These are phyloP conservation scores for Phytophthora europaea DNA, from an alignment of 352 stramenopile genomes.

Conservation along the genomic window DNA sequence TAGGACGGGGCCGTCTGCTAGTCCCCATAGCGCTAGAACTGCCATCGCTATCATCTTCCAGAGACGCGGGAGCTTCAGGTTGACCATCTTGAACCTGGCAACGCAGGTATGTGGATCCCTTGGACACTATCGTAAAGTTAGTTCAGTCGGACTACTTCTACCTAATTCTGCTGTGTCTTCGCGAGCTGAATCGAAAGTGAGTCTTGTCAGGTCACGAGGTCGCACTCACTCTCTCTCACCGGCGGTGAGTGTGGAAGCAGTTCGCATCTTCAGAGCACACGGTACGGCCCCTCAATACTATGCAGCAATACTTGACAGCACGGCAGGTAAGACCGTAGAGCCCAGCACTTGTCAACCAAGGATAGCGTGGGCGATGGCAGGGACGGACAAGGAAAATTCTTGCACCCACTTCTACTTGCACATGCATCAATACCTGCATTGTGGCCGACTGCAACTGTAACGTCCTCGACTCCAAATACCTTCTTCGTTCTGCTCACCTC, in stretches of 20 bases:
- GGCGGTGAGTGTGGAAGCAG: not conserved
- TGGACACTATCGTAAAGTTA: not conserved
- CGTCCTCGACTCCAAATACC: conserved; percentile 1
- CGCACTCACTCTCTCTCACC: not conserved
- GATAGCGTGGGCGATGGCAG: not conserved
- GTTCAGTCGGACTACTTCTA: not conserved
- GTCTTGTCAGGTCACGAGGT: not conserved
- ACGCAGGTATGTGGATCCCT: not conserved
- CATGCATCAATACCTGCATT: not conserved
- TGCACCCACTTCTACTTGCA: conserved; percentile 1
- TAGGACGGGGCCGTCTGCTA: conserved; percentile 10
- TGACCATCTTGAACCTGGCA: conserved; percentile 8
- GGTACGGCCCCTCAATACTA: not conserved
- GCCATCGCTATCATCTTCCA: conserved; percentile 9
- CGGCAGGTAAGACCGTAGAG: not conserved
- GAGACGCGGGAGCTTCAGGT: conserved; percentile 5
- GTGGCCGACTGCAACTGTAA: not conserved
- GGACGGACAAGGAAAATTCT: conserved; percentile 7
- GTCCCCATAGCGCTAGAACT: conserved; percentile 15
- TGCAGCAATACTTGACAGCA: not conserved
- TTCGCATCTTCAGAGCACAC: not conserved
- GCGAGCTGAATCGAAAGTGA: not conserved
- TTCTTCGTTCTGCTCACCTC: not conserved
- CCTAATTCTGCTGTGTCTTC: not conserved
- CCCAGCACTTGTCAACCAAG: not conserved